phyloP scores from a whole-genome alignment of 1,284 basidiomycete genomes.

The Puccinia brachypodii region DNA sequence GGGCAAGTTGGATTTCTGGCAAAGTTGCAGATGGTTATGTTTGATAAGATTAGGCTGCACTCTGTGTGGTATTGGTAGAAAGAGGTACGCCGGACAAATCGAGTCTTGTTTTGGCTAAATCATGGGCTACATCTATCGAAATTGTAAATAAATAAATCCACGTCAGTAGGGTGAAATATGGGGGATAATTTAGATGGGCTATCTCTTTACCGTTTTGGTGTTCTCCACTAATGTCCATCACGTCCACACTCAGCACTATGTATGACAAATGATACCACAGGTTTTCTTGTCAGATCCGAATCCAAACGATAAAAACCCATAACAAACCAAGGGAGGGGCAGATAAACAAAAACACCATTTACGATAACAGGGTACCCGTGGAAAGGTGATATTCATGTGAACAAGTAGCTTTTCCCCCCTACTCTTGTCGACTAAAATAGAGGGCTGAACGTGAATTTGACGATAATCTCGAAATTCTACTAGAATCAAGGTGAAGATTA shows the following conservation, averaged over 20 bases:
- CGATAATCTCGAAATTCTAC: conserved; percentile 97
- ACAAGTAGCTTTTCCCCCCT: conserved; percentile 91
- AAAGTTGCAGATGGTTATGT: not conserved
- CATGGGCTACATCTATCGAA: conserved; percentile 76
- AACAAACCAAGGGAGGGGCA: not conserved
- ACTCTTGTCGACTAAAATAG: conserved; percentile 86
- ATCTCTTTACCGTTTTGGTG: conserved; percentile 65
- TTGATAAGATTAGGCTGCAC: conserved; percentile 38
- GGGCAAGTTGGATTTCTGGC: not conserved
- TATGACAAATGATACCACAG: not conserved
- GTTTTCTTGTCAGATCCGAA: not conserved
- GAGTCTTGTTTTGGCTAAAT: conserved; percentile 80
- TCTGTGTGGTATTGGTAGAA: conserved; percentile 58
- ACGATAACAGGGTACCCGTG: conserved; percentile 95
- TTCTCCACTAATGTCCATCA: conserved; percentile 98
- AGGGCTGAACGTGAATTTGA: conserved; percentile 65
- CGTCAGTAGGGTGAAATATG: not conserved
- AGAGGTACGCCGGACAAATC: conserved; percentile 66
- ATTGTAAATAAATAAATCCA: not conserved
- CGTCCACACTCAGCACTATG: conserved; percentile 89
- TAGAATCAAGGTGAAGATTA: conserved; percentile 85
- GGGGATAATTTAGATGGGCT: conserved; percentile 27
- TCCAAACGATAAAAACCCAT: not conserved
- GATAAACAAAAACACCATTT: conserved; percentile 38
- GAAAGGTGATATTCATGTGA: conserved; percentile 90